Conservation (phyloP, 495 filamentous ascomycete species). For the Xylaria bambusicola region DNA sequence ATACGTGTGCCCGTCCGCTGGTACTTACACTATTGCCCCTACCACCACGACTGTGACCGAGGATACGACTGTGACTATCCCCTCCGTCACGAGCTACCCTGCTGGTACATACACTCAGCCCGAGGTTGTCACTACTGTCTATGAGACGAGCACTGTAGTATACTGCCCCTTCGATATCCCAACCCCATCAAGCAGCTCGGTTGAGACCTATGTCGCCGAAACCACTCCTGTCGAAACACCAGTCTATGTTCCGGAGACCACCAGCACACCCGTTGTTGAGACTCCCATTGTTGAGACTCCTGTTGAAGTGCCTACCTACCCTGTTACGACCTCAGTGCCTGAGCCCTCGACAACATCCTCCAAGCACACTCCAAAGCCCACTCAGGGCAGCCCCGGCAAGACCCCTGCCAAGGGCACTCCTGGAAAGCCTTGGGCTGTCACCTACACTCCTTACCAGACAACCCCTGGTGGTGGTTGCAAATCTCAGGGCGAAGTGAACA, state of each 20-base stretch:
- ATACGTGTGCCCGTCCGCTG: constrained; percentile 75
- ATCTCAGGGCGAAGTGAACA: constrained; percentile 55
- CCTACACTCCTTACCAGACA: constrained; percentile 81
- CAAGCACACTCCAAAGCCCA: constrained; percentile 24
- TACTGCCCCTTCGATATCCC: constrained; percentile 68
- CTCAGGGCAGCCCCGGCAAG: constrained; percentile 17
- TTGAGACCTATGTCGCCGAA: constrained; percentile 22
- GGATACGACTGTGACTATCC: constrained; percentile 63
- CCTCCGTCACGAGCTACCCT: constrained; percentile 62
- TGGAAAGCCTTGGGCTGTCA: constrained; percentile 77
- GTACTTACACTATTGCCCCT: constrained; percentile 80
- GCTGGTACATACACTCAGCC: constrained; percentile 76
- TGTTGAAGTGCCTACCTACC: not conserved
- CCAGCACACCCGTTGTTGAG: no score
- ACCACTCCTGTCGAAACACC: constrained; percentile 4
- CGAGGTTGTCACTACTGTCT: constrained; percentile 66
- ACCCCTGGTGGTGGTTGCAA: constrained; percentile 63
- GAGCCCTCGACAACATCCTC: constrained; percentile 25
- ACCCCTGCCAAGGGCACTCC: constrained; percentile 29
- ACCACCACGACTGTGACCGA: constrained; percentile 61
- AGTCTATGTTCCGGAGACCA: constrained; percentile 23
- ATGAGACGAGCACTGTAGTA: constrained; percentile 66
- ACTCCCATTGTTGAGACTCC: no score
- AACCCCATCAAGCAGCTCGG: constrained; percentile 30
- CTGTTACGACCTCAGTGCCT: constrained; percentile 17